phyloP scores from a whole-genome alignment of 2,329 filamentous ascomycete species.

The Periconia sp. region DNA sequence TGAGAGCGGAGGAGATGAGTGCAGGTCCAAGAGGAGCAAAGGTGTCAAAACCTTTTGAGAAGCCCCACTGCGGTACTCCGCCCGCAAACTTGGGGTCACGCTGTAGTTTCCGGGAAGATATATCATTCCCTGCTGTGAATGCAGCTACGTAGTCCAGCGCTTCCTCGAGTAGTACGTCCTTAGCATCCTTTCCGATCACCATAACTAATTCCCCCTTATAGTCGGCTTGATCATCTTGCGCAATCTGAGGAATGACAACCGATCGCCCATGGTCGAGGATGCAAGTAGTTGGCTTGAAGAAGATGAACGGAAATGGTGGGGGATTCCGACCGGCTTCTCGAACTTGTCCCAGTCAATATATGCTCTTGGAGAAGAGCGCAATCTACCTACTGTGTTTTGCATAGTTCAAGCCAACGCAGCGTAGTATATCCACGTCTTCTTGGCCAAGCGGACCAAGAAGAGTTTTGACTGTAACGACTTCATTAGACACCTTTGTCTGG shows the following conservation, averaged over 20 bases:
- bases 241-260: constrained; percentile 13
- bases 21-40: constrained; percentile 61
- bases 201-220: constrained; percentile 63
- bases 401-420: constrained; percentile 64
- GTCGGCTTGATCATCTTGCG: constrained; percentile 47
- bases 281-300: constrained; percentile 48
- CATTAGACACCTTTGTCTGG: constrained; percentile 50
- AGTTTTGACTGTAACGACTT: constrained; percentile 43
- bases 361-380: background rate
- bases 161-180: constrained; percentile 48
- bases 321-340: constrained; percentile 53
- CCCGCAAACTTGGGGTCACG: constrained; percentile 56
- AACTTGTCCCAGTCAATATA: too few species aligned
- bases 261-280: constrained; percentile 10
- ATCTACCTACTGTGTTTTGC: constrained; percentile 51
- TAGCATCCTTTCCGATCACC: constrained; percentile 57
- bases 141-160: constrained; percentile 60
- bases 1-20: constrained; percentile 47
- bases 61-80: constrained; percentile 60
- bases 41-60: constrained; percentile 61
- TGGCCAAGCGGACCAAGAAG: constrained; percentile 56
- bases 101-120: constrained; percentile 14
- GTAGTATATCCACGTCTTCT: constrained; percentile 58
- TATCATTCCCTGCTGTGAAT: constrained; percentile 56
- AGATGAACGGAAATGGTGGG: constrained; percentile 54